Evolutionary conservation across 345 rosid genomes (phyloP).

Genomic region (Ceriops zippeliana): DNA sequence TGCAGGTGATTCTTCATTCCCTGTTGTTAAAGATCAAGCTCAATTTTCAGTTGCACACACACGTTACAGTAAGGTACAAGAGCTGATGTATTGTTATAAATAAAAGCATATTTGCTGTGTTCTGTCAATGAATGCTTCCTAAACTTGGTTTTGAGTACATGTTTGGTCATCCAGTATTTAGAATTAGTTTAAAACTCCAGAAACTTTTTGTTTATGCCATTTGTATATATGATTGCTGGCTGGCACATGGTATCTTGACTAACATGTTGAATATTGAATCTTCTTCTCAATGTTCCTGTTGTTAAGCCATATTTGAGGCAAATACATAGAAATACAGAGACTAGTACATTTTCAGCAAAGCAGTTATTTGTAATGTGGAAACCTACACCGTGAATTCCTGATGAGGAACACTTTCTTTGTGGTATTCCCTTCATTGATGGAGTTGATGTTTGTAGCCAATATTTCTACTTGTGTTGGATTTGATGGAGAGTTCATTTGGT

Average conservation of each 20-base stretch:
- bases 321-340: background rate
- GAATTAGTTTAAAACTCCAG: background rate
- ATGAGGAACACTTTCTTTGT: background rate
- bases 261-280: background rate
- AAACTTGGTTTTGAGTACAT: slow-evolving; percentile 5
- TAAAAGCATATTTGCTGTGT: background rate
- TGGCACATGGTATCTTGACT: background rate
- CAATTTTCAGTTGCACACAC: slow-evolving; percentile 90
- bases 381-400: background rate
- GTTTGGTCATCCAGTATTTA: background rate
- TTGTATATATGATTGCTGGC: background rate
- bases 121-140: slow-evolving; percentile 2
- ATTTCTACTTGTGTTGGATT: background rate
- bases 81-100: background rate
- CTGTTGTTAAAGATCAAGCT: slow-evolving; percentile 77
- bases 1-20: slow-evolving; percentile 91
- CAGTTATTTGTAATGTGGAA: background rate
- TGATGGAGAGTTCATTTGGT: background rate
- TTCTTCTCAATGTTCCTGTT: background rate
- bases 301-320: background rate
- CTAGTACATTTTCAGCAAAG: background rate
- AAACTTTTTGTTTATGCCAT: slow-evolving; percentile 1
- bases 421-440: background rate
- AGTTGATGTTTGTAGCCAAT: background rate
- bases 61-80: slow-evolving; percentile 80